Percentiles rank a stretch among this genome's conserved stretches.
phyloP scores from a whole-genome alignment of 2,329 filamentous ascomycete genomes.

The Fusarium sp. region DNA sequence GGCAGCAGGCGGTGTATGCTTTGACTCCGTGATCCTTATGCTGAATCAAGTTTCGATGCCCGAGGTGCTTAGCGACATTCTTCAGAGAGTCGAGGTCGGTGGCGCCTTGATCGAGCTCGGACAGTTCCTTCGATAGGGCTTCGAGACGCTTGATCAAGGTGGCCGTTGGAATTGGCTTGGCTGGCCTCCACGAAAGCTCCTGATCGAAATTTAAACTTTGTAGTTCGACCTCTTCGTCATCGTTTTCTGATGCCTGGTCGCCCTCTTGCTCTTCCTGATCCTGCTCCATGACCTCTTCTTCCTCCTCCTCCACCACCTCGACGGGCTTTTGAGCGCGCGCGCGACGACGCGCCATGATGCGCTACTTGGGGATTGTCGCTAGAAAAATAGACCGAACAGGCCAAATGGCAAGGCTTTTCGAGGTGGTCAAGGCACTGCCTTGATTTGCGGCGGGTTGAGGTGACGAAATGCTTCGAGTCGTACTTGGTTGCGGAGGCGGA shows the following conservation, averaged over 20 bases:
- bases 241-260: slow-evolving; percentile 33
- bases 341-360: slow-evolving; percentile 52
- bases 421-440: neutral
- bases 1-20: slow-evolving; percentile 87
- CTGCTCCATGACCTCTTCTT: slow-evolving; percentile 40
- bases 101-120: slow-evolving; percentile 87
- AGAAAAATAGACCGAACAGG: neutral
- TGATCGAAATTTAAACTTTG: slow-evolving; percentile 80
- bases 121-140: slow-evolving; percentile 82
- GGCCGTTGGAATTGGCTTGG: slow-evolving; percentile 85
- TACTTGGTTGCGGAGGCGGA: slow-evolving; percentile 9
- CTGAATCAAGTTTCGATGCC: slow-evolving; percentile 80
- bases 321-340: slow-evolving; percentile 47
- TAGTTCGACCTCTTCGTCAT: slow-evolving; percentile 41
- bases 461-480: slow-evolving; percentile 28
- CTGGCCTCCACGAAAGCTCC: slow-evolving; percentile 89
- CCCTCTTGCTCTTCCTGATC: slow-evolving; percentile 35
- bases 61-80: slow-evolving; percentile 86
- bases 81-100: slow-evolving; percentile 84
- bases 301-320: slow-evolving; percentile 44
- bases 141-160: slow-evolving; percentile 86
- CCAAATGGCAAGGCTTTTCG: neutral
- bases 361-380: slow-evolving; percentile 21
- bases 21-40: slow-evolving; percentile 96
- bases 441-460: slow-evolving; percentile 13